These are phyloP conservation scores for Rubus parviflorus DNA, from an alignment of 306 rosid species.

Conservation along the genomic window DNA sequence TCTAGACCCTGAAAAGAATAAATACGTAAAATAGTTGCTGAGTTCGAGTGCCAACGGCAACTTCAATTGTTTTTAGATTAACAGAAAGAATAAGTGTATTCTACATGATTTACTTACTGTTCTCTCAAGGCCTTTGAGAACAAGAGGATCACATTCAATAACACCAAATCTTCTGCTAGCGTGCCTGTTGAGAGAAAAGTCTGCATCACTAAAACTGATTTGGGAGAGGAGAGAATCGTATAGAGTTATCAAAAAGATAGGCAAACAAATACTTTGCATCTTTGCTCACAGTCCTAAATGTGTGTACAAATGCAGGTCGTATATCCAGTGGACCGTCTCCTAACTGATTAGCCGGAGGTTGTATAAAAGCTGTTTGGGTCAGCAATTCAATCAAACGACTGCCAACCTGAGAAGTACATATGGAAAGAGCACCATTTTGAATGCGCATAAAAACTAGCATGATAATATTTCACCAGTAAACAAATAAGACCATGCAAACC, in stretches of 20 bases:
- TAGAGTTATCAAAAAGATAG: slow-evolving; percentile 24
- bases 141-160: slow-evolving; percentile 77
- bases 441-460: slow-evolving; percentile 20
- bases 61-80: slow-evolving; percentile 14
- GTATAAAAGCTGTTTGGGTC: slow-evolving; percentile 81
- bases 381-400: slow-evolving; percentile 83
- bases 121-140: slow-evolving; percentile 79
- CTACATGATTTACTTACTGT: slow-evolving; percentile 50
- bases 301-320: slow-evolving; percentile 86
- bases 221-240: slow-evolving; percentile 22
- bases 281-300: slow-evolving; percentile 42
- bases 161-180: slow-evolving; percentile 62
- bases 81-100: not conserved
- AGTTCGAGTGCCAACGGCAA: slow-evolving; percentile 7
- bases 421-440: slow-evolving; percentile 7
- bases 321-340: slow-evolving; percentile 69
- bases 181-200: slow-evolving; percentile 44
- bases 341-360: slow-evolving; percentile 68
- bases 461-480: slow-evolving; percentile 21
- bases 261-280: slow-evolving; percentile 46
- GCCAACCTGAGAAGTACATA: slow-evolving; percentile 61
- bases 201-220: slow-evolving; percentile 20
- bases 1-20: slow-evolving; percentile 1
- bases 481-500: slow-evolving; percentile 46
- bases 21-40: not conserved